phyloP scores from a whole-genome alignment of 2,329 filamentous ascomycete species.

The Calonectria montana region DNA sequence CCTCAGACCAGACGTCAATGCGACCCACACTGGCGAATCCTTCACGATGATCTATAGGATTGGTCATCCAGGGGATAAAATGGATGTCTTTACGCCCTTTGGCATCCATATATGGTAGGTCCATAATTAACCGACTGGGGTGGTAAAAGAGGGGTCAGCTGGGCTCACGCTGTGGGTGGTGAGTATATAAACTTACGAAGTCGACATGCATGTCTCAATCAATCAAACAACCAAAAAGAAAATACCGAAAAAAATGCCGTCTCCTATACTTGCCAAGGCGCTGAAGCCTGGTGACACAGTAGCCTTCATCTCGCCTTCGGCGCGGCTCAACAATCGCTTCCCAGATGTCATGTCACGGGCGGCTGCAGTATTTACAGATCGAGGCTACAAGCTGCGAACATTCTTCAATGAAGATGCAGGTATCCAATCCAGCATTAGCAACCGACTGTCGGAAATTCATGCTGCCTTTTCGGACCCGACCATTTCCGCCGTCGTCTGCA shows the following conservation, averaged over 20 bases:
- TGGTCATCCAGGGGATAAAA: neutral
- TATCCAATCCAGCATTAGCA: constrained; percentile 48
- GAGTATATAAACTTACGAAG: neutral
- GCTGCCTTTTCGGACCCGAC: constrained; percentile 50
- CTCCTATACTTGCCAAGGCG: constrained; percentile 38
- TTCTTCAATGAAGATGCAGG: constrained; percentile 46
- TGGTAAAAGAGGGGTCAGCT: neutral
- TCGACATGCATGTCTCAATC: too few species aligned
- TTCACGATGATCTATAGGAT: neutral
- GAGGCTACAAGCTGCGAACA: constrained; percentile 49
- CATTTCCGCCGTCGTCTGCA: constrained; percentile 53
- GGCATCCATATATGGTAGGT: neutral
- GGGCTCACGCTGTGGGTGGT: neutral
- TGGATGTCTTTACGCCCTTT: neutral
- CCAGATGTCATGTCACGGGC: constrained; percentile 47
- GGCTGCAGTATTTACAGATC: constrained; percentile 40
- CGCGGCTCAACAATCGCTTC: constrained; percentile 47
- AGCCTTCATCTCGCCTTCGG: constrained; percentile 54
- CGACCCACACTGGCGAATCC: constrained; percentile 1
- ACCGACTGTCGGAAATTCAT: constrained; percentile 52
- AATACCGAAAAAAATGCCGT: constrained; percentile 20
- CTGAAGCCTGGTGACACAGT: constrained; percentile 52
- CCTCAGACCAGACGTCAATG: neutral
- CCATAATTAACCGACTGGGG: neutral
- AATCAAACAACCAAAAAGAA: neutral